A percentile compares a stretch with the other conserved stretches of the same genome.
Evolutionary conservation across 2,329 filamentous ascomycete genomes (phyloP).

Genomic region (Aspergillus fischeri): DNA sequence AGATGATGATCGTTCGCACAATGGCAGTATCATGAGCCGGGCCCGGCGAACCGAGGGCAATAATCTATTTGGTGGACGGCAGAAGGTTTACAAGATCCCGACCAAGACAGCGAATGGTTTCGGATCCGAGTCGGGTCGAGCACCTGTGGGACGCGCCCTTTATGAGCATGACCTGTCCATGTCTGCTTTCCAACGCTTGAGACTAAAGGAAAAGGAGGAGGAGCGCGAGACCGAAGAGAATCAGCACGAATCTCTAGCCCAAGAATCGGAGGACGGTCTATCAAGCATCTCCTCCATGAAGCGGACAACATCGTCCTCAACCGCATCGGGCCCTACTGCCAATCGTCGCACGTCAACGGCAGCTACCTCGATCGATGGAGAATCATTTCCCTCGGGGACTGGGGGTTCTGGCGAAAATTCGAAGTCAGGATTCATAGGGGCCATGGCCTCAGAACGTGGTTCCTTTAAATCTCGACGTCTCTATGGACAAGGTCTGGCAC

Average conservation of each 20-base stretch:
- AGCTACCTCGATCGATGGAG: conserved; percentile 82
- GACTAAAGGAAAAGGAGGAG: conserved; percentile 50
- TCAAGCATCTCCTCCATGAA: conserved; percentile 66
- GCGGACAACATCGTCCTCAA: conserved; percentile 79
- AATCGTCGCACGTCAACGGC: conserved; percentile 75
- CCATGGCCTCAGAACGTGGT: conserved; percentile 54
- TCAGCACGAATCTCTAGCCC: conserved; percentile 34
- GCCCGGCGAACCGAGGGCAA: conserved; percentile 84
- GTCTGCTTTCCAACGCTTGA: conserved; percentile 78
- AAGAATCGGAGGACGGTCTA: conserved; percentile 44
- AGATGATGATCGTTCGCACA: conserved; percentile 61
- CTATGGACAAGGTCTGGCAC: conserved; percentile 77
- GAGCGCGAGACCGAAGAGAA: conserved; percentile 41
- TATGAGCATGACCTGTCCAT: conserved; percentile 84
- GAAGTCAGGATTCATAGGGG: conserved; percentile 24
- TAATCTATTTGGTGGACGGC: conserved; percentile 86
- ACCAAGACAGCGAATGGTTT: conserved; percentile 40
- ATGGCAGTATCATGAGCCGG: conserved; percentile 75
- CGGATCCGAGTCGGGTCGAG: conserved; percentile 26
- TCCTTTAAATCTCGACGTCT: conserved; percentile 69
- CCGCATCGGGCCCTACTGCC: conserved; percentile 66
- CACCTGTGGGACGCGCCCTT: conserved; percentile 58
- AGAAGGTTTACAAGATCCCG: conserved; percentile 89
- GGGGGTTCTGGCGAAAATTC: conserved; percentile 16
- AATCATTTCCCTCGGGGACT: conserved; percentile 38